Base-by-base conservation (phyloP, 192 early-diverging fungal genomes). In the Paraglomus occultum region DNA sequence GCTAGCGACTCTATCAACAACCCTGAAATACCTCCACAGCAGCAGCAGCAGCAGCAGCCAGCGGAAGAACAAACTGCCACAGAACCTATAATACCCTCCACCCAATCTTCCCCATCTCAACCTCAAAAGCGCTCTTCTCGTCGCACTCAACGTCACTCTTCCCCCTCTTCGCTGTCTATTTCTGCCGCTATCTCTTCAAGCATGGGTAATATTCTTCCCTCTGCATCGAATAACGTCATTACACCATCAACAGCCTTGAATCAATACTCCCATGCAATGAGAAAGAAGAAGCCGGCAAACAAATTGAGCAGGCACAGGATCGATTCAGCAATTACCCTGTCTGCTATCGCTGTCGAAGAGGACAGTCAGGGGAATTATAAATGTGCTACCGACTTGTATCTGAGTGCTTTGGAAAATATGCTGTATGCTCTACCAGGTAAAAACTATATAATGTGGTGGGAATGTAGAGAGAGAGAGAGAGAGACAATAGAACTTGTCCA, bases 371-470 rank as follows among this genome's bases (percentile, higher is more conserved):
- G 73, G 15, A 76, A 80, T 67, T 73, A 76, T 57, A 40, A 53
- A 15, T 54, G 52, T 5, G 78, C 78, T 4, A 70, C 74, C 20
- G 75, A 75, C 51, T 58, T 73, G 11, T 80, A 80, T 51, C 62
- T 80, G 5, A 70, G 55, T 3, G 74, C 75, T 11, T 70, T 80
- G 22, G 65, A 70, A 9, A 71, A 66, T n/a, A 49, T 80, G 39
- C 60, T 80, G 43, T 72, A 80, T 18, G 75, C 78, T 1, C 40
- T 80, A 8, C 78, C 78, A 58, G 67, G 78, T 80, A 76, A n/a
- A n/a, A n/a, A 66, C 70, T 65, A 20, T 39, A n/a, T 4, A 20
- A 53, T 60, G 20, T 60, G 17, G n/a, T n/a, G n/a, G n/a, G n/a
- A n/a, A n/a, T n/a, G n/a, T n/a, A n/a, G n/a, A n/a, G n/a, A n/a